These are phyloP conservation scores for Ogataea paradorogensis DNA, from an alignment of 805 yeast species.

Conservation along the genomic window DNA sequence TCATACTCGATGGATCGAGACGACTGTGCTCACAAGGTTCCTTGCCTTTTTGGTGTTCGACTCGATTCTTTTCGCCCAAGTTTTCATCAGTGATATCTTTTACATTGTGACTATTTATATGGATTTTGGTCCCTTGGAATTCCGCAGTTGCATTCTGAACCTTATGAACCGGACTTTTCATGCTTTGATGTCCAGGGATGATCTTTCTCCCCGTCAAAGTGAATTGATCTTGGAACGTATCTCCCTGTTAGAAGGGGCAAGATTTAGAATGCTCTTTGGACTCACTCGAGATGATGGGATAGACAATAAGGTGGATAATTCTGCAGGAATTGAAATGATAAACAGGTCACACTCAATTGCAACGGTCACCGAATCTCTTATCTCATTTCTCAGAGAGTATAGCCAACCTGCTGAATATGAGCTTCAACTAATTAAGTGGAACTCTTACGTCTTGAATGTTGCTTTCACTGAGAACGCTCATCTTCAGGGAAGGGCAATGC, in stretches of 20 bases:
- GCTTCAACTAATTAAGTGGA: slow-evolving; percentile 65
- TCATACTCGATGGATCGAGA: slow-evolving; percentile 65
- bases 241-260: slow-evolving; percentile 51
- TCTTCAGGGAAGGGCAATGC: slow-evolving; percentile 63
- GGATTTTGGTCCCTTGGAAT: slow-evolving; percentile 48
- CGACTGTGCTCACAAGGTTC: slow-evolving; percentile 62
- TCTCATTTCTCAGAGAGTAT: slow-evolving; percentile 49
- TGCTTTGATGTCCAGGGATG: slow-evolving; percentile 58
- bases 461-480: slow-evolving; percentile 55
- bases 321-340: slow-evolving; percentile 31
- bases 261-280: slow-evolving; percentile 68
- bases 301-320: slow-evolving; percentile 27
- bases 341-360: slow-evolving; percentile 51
- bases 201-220: slow-evolving; percentile 40
- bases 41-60: slow-evolving; percentile 69
- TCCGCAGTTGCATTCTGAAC: slow-evolving; percentile 61
- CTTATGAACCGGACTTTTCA: slow-evolving; percentile 66
- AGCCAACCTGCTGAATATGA: slow-evolving; percentile 45
- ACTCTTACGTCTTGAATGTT: slow-evolving; percentile 58
- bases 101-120: slow-evolving; percentile 62
- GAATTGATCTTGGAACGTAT: slow-evolving; percentile 46
- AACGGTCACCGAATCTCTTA: slow-evolving; percentile 53
- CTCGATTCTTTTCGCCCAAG: slow-evolving; percentile 55
- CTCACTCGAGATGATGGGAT: slow-evolving; percentile 52
- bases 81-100: slow-evolving; percentile 69